phyloP scores from a whole-genome alignment of 148 eudicot genomes.

The Suaeda aralocaspica region DNA sequence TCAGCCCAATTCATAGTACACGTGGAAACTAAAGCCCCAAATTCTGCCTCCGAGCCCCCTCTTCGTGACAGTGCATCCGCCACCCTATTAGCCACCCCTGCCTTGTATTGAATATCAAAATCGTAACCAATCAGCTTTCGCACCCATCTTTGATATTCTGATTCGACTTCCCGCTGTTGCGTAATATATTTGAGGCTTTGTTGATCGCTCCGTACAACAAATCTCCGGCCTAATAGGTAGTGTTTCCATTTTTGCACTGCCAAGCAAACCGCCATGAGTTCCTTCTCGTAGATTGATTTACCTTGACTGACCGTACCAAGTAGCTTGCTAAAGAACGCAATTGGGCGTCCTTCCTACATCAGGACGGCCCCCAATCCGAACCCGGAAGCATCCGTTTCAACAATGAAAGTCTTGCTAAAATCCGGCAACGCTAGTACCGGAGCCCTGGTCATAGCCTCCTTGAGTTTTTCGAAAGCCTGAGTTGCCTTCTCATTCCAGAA shows the following conservation, averaged over 20 bases:
- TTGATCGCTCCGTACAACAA: neutral
- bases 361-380: too few species aligned
- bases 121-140: neutral
- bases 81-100: neutral
- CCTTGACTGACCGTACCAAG: neutral
- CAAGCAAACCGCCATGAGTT: too few species aligned
- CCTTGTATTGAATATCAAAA: neutral
- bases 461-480: too few species aligned
- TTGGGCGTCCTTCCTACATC: too few species aligned
- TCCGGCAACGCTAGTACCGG: too few species aligned
- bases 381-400: neutral
- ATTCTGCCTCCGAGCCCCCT: neutral
- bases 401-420: too few species aligned
- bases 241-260: neutral
- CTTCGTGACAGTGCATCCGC: neutral
- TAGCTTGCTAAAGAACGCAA: neutral
- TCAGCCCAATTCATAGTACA: neutral
- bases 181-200: neutral
- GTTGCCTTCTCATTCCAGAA: too few species aligned
- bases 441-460: too few species aligned
- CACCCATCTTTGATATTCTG: neutral
- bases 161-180: neutral
- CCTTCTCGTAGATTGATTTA: too few species aligned
- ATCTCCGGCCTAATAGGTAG: neutral
- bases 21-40: neutral